Evolutionary conservation across 1,284 basidiomycete genomes (phyloP), one percentile per base, ranked within the genome.

Genomic region (Exobasidium rhododendri): DNA sequence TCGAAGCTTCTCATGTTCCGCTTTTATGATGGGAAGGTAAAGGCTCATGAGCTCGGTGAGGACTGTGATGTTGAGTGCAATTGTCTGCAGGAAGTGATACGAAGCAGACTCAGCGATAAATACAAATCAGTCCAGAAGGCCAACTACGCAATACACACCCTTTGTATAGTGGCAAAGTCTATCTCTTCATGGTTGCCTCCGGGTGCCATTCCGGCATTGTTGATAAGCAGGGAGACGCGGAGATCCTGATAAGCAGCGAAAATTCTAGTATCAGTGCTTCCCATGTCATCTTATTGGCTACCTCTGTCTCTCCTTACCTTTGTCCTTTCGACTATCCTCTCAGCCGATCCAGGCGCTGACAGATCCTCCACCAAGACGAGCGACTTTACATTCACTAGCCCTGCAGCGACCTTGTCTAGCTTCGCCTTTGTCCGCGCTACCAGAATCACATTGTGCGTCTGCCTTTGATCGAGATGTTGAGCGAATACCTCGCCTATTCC

Each of bases 201-300:
- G 30, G 52, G 43, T 13, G 65, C 65, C 11, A 67, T 45, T n/a
- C 65, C 65, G 24, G 63, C 65, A 43, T 67, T 67, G 60, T 65
- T 67, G 52, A 64, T 61, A 29, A 67, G 22, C 5, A 67, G n/a
- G 11, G 65, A 55, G 3, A 67, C 58, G 13, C 56, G 56, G 2
- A 66, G 50, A 20, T 52, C 47, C 45, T 40, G 35, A 40, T 40
- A 40, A 40, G 7, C 17, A 17, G 35, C 10, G 35, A 10, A 40
- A 40, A 40, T 40, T 17, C 17, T 40, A 40, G 35, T 17, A 40
- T 40, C 17, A 7, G 17, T 40, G 17, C 17, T 40, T 40, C n/a
- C n/a, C n/a, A n/a, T n/a, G n/a, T n/a, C n/a, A n/a, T n/a, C n/a
- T 10, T 40, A 40, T 40, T 10, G 35, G 17, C 17, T 40, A 7